A percentile compares a stretch with the other conserved stretches of the same genome.
Evolutionary conservation across 306 rosid genomes (phyloP).

Genomic region (Neltuma alba): DNA sequence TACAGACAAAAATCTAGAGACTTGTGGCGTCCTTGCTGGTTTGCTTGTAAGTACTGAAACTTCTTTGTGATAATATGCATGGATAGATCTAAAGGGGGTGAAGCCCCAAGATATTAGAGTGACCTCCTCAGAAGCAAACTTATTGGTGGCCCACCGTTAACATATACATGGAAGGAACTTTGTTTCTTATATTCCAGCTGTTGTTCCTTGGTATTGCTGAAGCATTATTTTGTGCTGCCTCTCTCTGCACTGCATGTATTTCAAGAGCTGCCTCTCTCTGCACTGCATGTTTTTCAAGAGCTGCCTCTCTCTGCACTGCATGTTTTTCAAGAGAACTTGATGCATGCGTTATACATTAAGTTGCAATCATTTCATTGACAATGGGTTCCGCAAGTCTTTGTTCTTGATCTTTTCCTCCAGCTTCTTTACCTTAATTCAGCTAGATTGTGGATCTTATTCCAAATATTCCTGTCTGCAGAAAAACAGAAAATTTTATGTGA

Average conservation of each 20-base stretch:
- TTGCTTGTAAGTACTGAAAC: slow-evolving; percentile 75
- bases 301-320: neutral
- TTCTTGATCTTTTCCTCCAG: neutral
- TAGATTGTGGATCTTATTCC: slow-evolving; percentile 37
- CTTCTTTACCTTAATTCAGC: slow-evolving; percentile 25
- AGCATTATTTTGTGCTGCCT: slow-evolving; percentile 10
- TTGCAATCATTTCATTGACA: neutral
- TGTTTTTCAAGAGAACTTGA: slow-evolving; percentile 17
- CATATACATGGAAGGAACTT: neutral
- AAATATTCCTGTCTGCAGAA: slow-evolving; percentile 59
- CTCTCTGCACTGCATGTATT: slow-evolving; percentile 9
- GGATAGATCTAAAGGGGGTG: slow-evolving; percentile 8
- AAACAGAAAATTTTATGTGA: slow-evolving; percentile 82
- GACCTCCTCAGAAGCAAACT: neutral
- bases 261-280: too few relatives aligned
- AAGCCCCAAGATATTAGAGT: neutral
- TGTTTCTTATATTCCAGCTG: neutral
- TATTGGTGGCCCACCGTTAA: neutral
- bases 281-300: slow-evolving; percentile 8
- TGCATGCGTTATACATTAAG: neutral
- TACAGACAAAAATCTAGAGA: slow-evolving; percentile 84
- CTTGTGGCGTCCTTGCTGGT: slow-evolving; percentile 96
- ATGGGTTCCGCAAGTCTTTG: slow-evolving; percentile 6
- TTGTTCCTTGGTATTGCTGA: neutral
- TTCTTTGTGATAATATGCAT: slow-evolving; percentile 9